Percentiles rank a stretch among this genome's conserved stretches.
phyloP scores from a whole-genome alignment of 345 rosid genomes.

The Pistacia integerrima region DNA sequence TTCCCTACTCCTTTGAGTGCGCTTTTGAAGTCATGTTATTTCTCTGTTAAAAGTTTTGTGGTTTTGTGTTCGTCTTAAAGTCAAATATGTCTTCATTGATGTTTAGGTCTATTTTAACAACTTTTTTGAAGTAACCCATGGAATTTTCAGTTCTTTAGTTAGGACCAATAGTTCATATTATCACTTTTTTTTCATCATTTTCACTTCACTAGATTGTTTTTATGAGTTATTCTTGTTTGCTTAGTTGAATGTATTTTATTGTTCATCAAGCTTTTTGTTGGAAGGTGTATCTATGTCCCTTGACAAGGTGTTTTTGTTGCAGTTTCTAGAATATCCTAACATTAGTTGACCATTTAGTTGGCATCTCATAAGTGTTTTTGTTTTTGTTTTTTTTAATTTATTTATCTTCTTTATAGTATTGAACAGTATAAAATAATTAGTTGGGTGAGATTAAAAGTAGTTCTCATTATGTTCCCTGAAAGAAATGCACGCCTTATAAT shows the following conservation, averaged over 20 bases:
- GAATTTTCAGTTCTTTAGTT: not conserved
- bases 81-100: not conserved
- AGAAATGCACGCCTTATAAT: not conserved
- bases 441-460: not conserved
- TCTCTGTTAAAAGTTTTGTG: conserved; percentile 15
- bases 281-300: not conserved
- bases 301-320: not conserved
- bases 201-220: not conserved
- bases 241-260: not conserved
- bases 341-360: not conserved
- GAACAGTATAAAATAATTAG: not conserved
- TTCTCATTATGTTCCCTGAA: not conserved
- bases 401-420: not conserved
- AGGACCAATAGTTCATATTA: not conserved
- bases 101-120: not conserved
- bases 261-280: not conserved
- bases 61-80: not conserved
- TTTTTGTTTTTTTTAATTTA: not conserved
- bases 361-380: not conserved
- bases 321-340: not conserved
- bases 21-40: conserved; percentile 6
- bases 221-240: not conserved
- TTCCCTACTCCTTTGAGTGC: conserved; percentile 1
- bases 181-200: not conserved
- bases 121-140: not conserved